Evolutionary conservation across 2,329 filamentous ascomycete species (phyloP).

Genomic region (Didymella glomerata): DNA sequence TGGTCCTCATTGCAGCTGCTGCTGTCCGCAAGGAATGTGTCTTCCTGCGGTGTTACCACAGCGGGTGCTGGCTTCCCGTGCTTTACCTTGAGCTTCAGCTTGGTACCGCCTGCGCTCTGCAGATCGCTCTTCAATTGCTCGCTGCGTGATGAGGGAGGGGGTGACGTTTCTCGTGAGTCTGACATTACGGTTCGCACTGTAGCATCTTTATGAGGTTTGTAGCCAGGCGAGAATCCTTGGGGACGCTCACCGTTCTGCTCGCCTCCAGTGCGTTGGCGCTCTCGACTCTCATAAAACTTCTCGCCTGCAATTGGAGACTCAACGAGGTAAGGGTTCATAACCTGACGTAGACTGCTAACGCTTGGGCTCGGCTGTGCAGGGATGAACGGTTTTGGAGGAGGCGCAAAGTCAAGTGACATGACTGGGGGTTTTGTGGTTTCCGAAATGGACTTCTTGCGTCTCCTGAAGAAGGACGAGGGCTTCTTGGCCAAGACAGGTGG

Average conservation of each 20-base stretch:
- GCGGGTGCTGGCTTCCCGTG: slow-evolving; percentile 36
- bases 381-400: slow-evolving; percentile 39
- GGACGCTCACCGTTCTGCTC: slow-evolving; percentile 51
- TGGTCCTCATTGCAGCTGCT: slow-evolving; percentile 61
- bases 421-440: slow-evolving; percentile 72
- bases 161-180: slow-evolving; percentile 50
- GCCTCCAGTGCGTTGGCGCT: slow-evolving; percentile 37
- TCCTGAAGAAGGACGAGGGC: slow-evolving; percentile 90
- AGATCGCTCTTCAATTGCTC: slow-evolving; percentile 39
- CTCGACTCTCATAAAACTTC: slow-evolving; percentile 39
- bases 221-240: slow-evolving; percentile 77
- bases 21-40: slow-evolving; percentile 63
- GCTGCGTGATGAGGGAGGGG: slow-evolving; percentile 33
- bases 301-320: slow-evolving; percentile 39
- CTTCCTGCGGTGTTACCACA: slow-evolving; percentile 45
- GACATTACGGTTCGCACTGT: slow-evolving; percentile 72
- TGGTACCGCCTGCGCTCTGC: slow-evolving; percentile 43
- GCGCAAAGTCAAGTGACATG: slow-evolving; percentile 55
- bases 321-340: slow-evolving; percentile 83
- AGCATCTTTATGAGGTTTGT: slow-evolving; percentile 75
- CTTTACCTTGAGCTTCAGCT: slow-evolving; percentile 54
- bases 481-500: slow-evolving; percentile 76
- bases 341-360: slow-evolving; percentile 81
- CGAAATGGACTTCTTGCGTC: slow-evolving; percentile 87
- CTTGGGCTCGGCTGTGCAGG: slow-evolving; percentile 57